Evolutionary conservation across 306 rosid genomes (phyloP).

Genomic region (Arachis stenosperma): DNA sequence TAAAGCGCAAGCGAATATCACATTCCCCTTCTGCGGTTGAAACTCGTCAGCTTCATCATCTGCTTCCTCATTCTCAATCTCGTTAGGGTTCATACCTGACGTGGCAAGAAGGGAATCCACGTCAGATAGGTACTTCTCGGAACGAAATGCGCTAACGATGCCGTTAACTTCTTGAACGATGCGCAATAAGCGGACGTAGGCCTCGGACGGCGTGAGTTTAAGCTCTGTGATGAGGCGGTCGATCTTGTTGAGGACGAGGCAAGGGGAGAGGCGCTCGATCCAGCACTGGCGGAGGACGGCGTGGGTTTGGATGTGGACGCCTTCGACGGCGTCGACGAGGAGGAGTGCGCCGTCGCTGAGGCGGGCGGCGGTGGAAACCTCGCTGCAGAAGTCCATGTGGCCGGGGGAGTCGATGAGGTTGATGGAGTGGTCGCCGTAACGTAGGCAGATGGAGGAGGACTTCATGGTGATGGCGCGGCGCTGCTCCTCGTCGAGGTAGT

Average conservation of each 20-base stretch:
- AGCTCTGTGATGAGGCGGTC: slow-evolving; percentile 82
- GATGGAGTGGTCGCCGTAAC: slow-evolving; percentile 47
- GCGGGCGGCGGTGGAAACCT: slow-evolving; percentile 92
- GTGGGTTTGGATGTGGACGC: slow-evolving; percentile 91
- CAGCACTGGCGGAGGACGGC: slow-evolving; percentile 93
- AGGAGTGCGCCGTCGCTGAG: slow-evolving; percentile 83
- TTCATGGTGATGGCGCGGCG: slow-evolving; percentile 94
- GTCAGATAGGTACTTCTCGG: slow-evolving; percentile 78
- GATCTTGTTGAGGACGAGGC: slow-evolving; percentile 81
- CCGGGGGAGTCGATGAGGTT: slow-evolving; percentile 95
- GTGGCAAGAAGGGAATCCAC: slow-evolving; percentile 71
- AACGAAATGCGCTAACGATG: slow-evolving; percentile 76
- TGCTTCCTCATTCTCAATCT: slow-evolving; percentile 21
- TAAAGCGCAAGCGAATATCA: slow-evolving; percentile 78
- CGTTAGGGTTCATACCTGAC: background rate
- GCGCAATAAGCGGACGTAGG: slow-evolving; percentile 58
- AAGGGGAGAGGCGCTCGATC: slow-evolving; percentile 83
- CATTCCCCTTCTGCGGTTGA: slow-evolving; percentile 88
- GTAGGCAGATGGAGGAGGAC: slow-evolving; percentile 75
- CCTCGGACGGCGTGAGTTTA: slow-evolving; percentile 73
- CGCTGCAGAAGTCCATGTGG: slow-evolving; percentile 90
- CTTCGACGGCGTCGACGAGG: slow-evolving; percentile 88
- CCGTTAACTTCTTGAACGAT: slow-evolving; percentile 87
- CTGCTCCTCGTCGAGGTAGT: slow-evolving; percentile 84
- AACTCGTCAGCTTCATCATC: slow-evolving; percentile 81